Evolutionary conservation across 139 green algal species (phyloP), one percentile per base, ranked within the genome.

Genomic region (Chlamydomonas sphaeroides): DNA sequence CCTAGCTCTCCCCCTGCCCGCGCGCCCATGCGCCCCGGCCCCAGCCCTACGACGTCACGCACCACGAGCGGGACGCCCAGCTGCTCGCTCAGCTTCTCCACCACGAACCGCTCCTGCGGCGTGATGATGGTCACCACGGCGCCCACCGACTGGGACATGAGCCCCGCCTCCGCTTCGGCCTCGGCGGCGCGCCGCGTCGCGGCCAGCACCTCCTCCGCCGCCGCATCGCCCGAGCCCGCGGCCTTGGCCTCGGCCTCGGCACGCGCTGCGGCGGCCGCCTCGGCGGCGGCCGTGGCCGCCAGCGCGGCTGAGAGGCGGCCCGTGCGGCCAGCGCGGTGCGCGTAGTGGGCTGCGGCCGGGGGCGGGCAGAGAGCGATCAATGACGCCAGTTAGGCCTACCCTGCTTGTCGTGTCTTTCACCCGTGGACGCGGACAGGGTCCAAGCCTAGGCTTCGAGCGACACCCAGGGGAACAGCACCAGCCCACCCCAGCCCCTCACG

Each of bases 281-380:
- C 72, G 15, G 72, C 72, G 7, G 72, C 56, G 5, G 36, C 56
- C 72, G 56, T 36, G 36, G 73, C 73, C 28, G 73, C 73, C 59
- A 80, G 39, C 32, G 73, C 59, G 1, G 73, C 73, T 3, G 73
- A 61, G 23, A 80, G 73, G 32, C 73, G 73, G 18, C 73, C 73
- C 5, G 73, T 80, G 41, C 73, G 73, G n/a, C 73, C 73, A 7
- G 73, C 73, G 2, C 73, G 74, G 89, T 98, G 96, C 4, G 93
- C 95, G 74, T 98, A 99, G 87, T 98, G 93, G 0, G 92, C 78
- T n/a, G n/a, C n/a, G n/a, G n/a, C n/a, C n/a, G n/a, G n/a, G n/a
- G n/a, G n/a, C n/a, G n/a, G n/a, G n/a, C n/a, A n/a, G n/a, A n/a
- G n/a, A n/a, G n/a, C n/a, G n/a, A n/a, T n/a, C n/a, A n/a, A n/a